phyloP scores from a whole-genome alignment of 2,329 filamentous ascomycete species.

The Nigrospora oryzae region DNA sequence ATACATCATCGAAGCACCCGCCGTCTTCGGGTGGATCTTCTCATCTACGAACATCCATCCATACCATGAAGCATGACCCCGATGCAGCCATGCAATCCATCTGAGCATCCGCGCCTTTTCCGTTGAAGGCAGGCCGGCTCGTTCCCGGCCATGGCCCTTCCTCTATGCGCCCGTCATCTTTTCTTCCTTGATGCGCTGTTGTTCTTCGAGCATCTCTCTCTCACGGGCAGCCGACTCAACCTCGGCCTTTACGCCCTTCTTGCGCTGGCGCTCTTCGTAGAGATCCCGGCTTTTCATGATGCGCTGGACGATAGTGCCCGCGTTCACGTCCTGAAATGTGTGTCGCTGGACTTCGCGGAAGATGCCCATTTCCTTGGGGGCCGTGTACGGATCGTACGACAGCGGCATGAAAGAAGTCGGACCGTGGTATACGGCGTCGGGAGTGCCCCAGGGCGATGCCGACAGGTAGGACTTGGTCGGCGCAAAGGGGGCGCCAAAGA shows the following conservation, averaged over 20 bases:
- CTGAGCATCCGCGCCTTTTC: too few relatives aligned
- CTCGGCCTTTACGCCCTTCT: slow-evolving; percentile 80
- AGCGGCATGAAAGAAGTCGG: slow-evolving; percentile 82
- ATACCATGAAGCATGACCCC: too few relatives aligned
- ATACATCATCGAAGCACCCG: too few relatives aligned
- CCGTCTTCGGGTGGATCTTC: too few relatives aligned
- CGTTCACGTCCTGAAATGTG: slow-evolving; percentile 79
- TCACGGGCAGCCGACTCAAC: slow-evolving; percentile 59
- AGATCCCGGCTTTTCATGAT: slow-evolving; percentile 80
- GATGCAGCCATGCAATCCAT: too few relatives aligned
- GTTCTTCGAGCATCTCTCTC: slow-evolving; percentile 54
- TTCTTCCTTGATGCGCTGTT: slow-evolving; percentile 41
- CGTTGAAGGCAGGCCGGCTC: too few relatives aligned
- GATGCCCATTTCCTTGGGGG: slow-evolving; percentile 73
- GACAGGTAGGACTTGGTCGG: slow-evolving; percentile 73
- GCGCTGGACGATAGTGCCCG: slow-evolving; percentile 80
- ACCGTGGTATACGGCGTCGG: slow-evolving; percentile 88
- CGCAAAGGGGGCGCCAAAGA: slow-evolving; percentile 86
- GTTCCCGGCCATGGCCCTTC: too few relatives aligned
- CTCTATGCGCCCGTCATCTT: slow-evolving; percentile 6
- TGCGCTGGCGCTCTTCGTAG: slow-evolving; percentile 86
- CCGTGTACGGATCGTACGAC: slow-evolving; percentile 73
- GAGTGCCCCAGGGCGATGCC: slow-evolving; percentile 63
- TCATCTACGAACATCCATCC: too few relatives aligned
- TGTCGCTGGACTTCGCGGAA: slow-evolving; percentile 73